phyloP scores from a whole-genome alignment of 306 rosid genomes.

The Gleditsia sinensis region DNA sequence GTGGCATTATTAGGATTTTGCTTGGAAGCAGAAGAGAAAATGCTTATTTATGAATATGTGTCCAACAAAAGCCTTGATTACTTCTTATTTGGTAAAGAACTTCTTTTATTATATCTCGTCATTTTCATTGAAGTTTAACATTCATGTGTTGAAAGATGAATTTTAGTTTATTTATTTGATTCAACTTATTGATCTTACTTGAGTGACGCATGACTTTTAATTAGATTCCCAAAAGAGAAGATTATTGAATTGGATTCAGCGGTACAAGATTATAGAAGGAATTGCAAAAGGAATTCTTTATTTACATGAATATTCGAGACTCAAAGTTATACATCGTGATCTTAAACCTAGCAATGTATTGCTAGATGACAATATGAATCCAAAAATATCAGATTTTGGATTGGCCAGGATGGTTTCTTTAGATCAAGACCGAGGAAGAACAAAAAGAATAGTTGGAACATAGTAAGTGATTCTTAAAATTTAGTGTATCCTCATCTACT shows the following conservation, averaged over 20 bases:
- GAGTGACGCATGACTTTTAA: background rate
- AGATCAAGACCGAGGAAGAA: background rate
- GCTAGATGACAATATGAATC: background rate
- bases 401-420: background rate
- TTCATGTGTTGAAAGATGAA: background rate
- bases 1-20: constrained; percentile 46
- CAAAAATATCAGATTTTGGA: background rate
- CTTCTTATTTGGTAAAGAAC: background rate
- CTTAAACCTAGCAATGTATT: constrained; percentile 4
- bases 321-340: constrained; percentile 24
- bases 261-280: constrained; percentile 37
- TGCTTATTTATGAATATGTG: constrained; percentile 32
- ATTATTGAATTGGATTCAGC: constrained; percentile 34
- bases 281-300: constrained; percentile 33
- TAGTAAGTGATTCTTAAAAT: background rate
- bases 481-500: background rate
- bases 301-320: constrained; percentile 37
- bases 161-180: background rate
- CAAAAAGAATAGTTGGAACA: constrained; percentile 7
- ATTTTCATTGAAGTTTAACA: background rate
- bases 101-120: background rate
- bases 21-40: constrained; percentile 31
- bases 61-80: constrained; percentile 26
- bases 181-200: background rate
- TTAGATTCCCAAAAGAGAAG: constrained; percentile 21